phyloP scores from a whole-genome alignment of 208 protist species.

The Acanthamoeba lenticulata region DNA sequence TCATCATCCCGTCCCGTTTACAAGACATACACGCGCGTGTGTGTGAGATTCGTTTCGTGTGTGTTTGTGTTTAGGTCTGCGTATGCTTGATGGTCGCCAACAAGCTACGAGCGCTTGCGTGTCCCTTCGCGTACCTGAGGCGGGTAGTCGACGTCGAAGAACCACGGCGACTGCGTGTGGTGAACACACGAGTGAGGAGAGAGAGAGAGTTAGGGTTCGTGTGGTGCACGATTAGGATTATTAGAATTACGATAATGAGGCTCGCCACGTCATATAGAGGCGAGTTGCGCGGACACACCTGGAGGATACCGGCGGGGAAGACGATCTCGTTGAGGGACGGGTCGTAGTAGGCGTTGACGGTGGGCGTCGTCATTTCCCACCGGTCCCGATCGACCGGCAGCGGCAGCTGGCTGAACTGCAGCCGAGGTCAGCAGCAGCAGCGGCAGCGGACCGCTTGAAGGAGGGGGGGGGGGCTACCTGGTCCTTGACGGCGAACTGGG shows the following conservation, averaged over 20 bases:
- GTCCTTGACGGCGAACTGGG: background rate
- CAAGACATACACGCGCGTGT: too few species aligned
- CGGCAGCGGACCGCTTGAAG: too few species aligned
- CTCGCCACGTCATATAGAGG: too few species aligned
- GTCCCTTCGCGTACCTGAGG: too few species aligned
- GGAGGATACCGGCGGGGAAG: conserved; percentile 64
- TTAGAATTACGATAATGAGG: background rate
- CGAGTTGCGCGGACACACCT: too few species aligned
- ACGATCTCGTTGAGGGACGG: conserved; percentile 60
- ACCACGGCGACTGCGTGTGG: conserved; percentile 17
- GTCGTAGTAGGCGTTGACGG: conserved; percentile 62
- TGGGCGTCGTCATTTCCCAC: conserved; percentile 20
- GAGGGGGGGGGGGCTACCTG: background rate
- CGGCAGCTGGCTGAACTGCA: background rate
- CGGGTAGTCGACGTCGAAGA: background rate
- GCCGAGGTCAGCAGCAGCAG: too few species aligned
- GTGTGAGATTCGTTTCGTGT: too few species aligned
- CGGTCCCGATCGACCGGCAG: conserved; percentile 2
- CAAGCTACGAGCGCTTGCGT: too few species aligned
- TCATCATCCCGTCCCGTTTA: too few species aligned
- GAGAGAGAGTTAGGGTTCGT: background rate
- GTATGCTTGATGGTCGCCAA: too few species aligned
- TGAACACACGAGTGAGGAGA: too few species aligned
- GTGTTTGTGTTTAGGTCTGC: too few species aligned
- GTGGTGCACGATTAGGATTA: background rate